These are phyloP conservation scores for Xylaria nigripes DNA, from an alignment of 495 filamentous ascomycete species.

Conservation along the genomic window DNA sequence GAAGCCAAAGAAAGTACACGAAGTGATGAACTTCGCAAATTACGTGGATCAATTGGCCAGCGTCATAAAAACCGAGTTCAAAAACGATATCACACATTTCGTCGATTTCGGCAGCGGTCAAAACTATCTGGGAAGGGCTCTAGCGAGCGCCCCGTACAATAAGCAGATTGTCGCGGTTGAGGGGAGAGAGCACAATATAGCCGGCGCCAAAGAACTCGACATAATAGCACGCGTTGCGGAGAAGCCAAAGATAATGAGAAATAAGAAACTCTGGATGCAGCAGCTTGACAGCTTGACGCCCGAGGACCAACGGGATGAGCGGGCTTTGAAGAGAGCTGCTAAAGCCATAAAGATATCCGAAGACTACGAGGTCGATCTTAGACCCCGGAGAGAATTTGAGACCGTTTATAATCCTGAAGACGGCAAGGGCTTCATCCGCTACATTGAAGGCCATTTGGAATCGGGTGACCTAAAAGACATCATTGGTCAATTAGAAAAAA, in stretches of 20 bases:
- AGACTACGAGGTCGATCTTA: slow-evolving; percentile 36
- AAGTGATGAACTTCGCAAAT: slow-evolving; percentile 60
- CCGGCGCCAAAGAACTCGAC: slow-evolving; percentile 76
- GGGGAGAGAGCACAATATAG: slow-evolving; percentile 74
- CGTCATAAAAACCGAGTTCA: slow-evolving; percentile 33
- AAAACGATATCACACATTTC: slow-evolving; percentile 67
- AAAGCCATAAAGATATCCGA: slow-evolving; percentile 26
- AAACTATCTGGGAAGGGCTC: slow-evolving; percentile 83
- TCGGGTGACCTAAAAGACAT: slow-evolving; percentile 53
- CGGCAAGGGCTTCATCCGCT: slow-evolving; percentile 61
- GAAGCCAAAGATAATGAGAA: slow-evolving; percentile 58
- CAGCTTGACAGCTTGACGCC: slow-evolving; percentile 33
- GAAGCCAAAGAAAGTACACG: slow-evolving; percentile 93
- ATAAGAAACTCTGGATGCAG: slow-evolving; percentile 63
- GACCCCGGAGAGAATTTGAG: slow-evolving; percentile 37
- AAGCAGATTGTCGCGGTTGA: slow-evolving; percentile 86
- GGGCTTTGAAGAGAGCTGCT: slow-evolving; percentile 32
- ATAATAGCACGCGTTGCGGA: slow-evolving; percentile 60
- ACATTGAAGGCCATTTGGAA: slow-evolving; percentile 52
- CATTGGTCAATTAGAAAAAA: slow-evolving; percentile 34
- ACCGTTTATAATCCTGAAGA: slow-evolving; percentile 39
- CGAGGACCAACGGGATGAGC: slow-evolving; percentile 31
- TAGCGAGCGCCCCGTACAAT: slow-evolving; percentile 79
- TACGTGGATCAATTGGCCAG: slow-evolving; percentile 49
- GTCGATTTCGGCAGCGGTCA: slow-evolving; percentile 95